Evolutionary conservation across 2,329 filamentous ascomycete genomes (phyloP).

Genomic region (Botryosphaeria dothidea): DNA sequence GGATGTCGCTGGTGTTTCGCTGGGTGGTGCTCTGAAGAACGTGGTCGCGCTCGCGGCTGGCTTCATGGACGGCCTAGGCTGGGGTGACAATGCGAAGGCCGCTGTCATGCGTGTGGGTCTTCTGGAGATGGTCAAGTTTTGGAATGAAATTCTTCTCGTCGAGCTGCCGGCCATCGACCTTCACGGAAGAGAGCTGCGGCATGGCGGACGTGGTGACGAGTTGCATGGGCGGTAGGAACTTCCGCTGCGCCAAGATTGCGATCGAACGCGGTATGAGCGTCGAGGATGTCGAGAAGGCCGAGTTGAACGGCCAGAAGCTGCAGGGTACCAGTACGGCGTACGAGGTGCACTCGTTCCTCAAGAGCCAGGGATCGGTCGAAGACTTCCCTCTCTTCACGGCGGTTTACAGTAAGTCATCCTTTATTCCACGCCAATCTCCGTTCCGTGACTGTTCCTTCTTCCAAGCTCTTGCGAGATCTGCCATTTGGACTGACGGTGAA

Average conservation of each 20-base stretch:
- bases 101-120: constrained; percentile 96
- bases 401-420: constrained; percentile 60
- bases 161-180: constrained; percentile 78
- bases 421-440: no score
- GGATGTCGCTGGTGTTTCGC: constrained; percentile 95
- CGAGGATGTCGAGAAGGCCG: constrained; percentile 81
- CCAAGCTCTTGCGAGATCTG: neutral
- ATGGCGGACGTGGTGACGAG: constrained; percentile 95
- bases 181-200: constrained; percentile 95
- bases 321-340: constrained; percentile 91
- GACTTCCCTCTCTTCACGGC: constrained; percentile 93
- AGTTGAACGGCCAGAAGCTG: constrained; percentile 94
- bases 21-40: constrained; percentile 95
- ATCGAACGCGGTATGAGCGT: constrained; percentile 78
- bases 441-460: neutral
- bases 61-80: constrained; percentile 92
- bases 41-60: constrained; percentile 92
- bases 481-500: constrained; percentile 21
- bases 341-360: constrained; percentile 89
- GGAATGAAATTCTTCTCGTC: constrained; percentile 90
- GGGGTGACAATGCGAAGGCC: constrained; percentile 99
- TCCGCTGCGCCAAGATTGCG: constrained; percentile 86
- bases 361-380: constrained; percentile 71
- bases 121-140: constrained; percentile 94
- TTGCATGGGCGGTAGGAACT: constrained; percentile 89